phyloP scores from a whole-genome alignment of 495 filamentous ascomycete species.

The Hyphodiscus hymeniophilus region DNA sequence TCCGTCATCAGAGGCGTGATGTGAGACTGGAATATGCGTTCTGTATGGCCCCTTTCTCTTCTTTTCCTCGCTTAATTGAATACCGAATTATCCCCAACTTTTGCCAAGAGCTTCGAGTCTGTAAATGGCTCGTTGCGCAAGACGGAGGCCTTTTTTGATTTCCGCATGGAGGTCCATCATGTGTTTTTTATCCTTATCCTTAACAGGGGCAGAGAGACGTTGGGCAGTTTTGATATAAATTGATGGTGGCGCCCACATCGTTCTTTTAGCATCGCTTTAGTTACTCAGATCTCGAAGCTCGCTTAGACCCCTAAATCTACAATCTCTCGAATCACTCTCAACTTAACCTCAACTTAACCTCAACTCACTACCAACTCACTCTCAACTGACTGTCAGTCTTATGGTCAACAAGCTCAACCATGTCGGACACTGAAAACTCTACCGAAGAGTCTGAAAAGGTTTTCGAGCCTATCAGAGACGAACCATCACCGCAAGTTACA shows the following conservation, averaged over 20 bases:
- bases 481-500: neutral
- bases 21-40: neutral
- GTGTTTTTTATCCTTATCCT: conserved; percentile 10
- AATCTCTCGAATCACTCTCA: neutral
- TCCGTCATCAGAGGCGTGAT: neutral
- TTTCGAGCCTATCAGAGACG: conserved; percentile 5
- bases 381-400: neutral
- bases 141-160: neutral
- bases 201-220: neutral
- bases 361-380: too few relatives aligned
- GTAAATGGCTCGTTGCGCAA: conserved; percentile 2
- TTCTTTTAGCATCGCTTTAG: neutral
- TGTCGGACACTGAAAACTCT: conserved; percentile 5
- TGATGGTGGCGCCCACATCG: neutral
- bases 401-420: neutral
- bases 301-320: neutral
- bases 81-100: conserved; percentile 15
- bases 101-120: conserved; percentile 5
- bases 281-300: neutral
- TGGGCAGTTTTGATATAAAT: conserved; percentile 7
- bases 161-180: neutral
- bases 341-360: too few relatives aligned
- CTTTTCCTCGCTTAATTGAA: neutral
- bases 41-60: neutral
- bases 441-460: neutral